Evolutionary conservation across 2,329 filamentous ascomycete species (phyloP), one percentile per base, ranked within the genome.

Genomic region (Apiospora saccharicola): DNA sequence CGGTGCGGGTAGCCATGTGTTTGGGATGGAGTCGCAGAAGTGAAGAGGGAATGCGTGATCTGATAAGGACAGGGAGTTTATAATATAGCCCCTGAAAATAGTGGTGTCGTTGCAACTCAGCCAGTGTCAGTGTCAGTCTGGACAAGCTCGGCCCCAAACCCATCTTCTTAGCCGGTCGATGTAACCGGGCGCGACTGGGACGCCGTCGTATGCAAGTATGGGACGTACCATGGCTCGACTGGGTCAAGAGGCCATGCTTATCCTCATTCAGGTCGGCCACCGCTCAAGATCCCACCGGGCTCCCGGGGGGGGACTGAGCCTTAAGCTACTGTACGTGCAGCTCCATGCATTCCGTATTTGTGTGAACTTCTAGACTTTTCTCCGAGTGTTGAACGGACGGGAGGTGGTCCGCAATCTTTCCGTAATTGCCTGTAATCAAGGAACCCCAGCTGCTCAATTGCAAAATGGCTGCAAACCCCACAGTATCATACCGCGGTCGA

Each of bases 1-100:
- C 71, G 73, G 75, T 74, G 75, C 76, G 77, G 77, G 76, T 78
- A 77, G 75, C 76, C 76, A 76, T 73, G 76, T 76, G 75, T 78
- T 75, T 77, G 76, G 76, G 76, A 77, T 70, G 68, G 68, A 41
- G 68, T 51, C 24, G 47, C 46, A 70, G 68, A 57, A 43, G 30
- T 41, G n/a, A 53, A 41, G 47, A 41, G 68, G 68, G 26, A 37
- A 49, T 47, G 67, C 67, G 67, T 49, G 44, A 69, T 69, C 47
- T 53, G 47, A 51, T 70, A 70, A 44, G 68, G 37, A 51, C 68
- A 70, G 47, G 68, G 68, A 26, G 19, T 30, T 51, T 37, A n/a
- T 53, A 30, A 26, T 70, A 70, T 70, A 70, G 47, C 68, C 68
- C 68, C 68, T 70, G 68, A 70, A 70, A 70, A 53, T 53, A 57